These are phyloP conservation scores for Geranium brycei DNA, from an alignment of 345 rosid species.

Conservation along the genomic window DNA sequence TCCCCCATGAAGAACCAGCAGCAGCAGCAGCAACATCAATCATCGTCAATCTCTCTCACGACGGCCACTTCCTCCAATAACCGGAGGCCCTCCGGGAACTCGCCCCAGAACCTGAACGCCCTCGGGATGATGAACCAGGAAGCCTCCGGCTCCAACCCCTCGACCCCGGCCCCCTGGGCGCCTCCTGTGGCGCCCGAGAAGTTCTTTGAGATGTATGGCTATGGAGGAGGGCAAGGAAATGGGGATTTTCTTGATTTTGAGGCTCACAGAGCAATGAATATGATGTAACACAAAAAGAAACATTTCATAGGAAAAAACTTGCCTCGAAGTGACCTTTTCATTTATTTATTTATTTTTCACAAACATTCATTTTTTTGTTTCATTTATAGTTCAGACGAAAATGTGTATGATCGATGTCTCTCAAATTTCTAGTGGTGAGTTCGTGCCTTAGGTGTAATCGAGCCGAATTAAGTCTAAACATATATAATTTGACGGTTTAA, in stretches of 20 bases:
- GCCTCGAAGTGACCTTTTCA: background rate
- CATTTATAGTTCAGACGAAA: no score
- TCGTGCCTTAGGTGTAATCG: no score
- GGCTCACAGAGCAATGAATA: slow-evolving; percentile 33
- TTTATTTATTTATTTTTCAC: no score
- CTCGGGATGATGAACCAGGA: slow-evolving; percentile 43
- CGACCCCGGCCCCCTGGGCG: slow-evolving; percentile 48
- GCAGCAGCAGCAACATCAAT: slow-evolving; percentile 36
- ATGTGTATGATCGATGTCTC: no score
- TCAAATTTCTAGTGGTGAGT: no score
- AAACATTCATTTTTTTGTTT: no score
- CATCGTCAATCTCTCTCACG: slow-evolving; percentile 52
- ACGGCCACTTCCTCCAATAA: slow-evolving; percentile 34
- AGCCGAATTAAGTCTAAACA: no score
- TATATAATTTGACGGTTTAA: no score
- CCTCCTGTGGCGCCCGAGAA: slow-evolving; percentile 43
- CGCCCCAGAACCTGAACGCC: slow-evolving; percentile 50
- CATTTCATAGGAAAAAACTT: background rate
- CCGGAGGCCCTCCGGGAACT: slow-evolving; percentile 58
- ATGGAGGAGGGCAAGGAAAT: slow-evolving; percentile 18
- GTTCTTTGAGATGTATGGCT: slow-evolving; percentile 39
- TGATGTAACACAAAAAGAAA: slow-evolving; percentile 18
- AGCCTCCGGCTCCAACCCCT: slow-evolving; percentile 43
- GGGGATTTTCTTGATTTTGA: slow-evolving; percentile 38
- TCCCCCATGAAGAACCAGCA: slow-evolving; percentile 98